Evolutionary conservation across 2,329 filamentous ascomycete genomes (phyloP).

Genomic region (Proliferodiscus dingleyae): DNA sequence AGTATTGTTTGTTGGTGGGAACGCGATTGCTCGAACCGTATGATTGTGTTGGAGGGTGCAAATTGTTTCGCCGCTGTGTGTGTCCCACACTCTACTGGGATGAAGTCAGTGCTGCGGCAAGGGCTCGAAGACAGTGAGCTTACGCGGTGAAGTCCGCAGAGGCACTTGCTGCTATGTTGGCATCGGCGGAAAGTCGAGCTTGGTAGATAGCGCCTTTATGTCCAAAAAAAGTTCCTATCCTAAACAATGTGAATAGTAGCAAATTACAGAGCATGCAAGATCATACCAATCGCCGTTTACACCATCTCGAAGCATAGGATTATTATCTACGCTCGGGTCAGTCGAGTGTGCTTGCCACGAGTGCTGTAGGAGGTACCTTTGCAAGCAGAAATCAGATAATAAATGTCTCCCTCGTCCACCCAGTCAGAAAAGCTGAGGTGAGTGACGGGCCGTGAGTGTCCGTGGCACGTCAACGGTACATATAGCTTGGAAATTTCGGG

Average conservation of each 20-base stretch:
- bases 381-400: slow-evolving; percentile 70
- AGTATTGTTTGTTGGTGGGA: slow-evolving; percentile 74
- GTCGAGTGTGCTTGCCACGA: slow-evolving; percentile 2
- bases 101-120: slow-evolving; percentile 29
- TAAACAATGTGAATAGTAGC: slow-evolving; percentile 29
- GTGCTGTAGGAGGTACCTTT: slow-evolving; percentile 46
- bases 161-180: slow-evolving; percentile 82
- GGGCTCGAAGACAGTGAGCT: slow-evolving; percentile 52
- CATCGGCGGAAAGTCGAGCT: slow-evolving; percentile 82
- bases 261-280: not conserved
- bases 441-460: slow-evolving; percentile 69
- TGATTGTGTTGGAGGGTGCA: slow-evolving; percentile 87
- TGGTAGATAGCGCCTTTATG: slow-evolving; percentile 99
- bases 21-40: slow-evolving; percentile 90
- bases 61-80: slow-evolving; percentile 84
- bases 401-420: slow-evolving; percentile 53
- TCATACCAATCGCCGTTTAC: slow-evolving; percentile 85
- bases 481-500: slow-evolving; percentile 28
- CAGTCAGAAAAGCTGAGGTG: slow-evolving; percentile 68
- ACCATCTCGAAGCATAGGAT: slow-evolving; percentile 96
- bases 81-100: slow-evolving; percentile 92
- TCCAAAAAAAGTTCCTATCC: slow-evolving; percentile 95
- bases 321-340: slow-evolving; percentile 64
- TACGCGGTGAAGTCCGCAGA: slow-evolving; percentile 95
- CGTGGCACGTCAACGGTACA: slow-evolving; percentile 71